A percentile compares a stretch with the other conserved stretches of the same genome.
Evolutionary conservation across 2,329 filamentous ascomycete species (phyloP).

Genomic region (Venturia oleaginea): DNA sequence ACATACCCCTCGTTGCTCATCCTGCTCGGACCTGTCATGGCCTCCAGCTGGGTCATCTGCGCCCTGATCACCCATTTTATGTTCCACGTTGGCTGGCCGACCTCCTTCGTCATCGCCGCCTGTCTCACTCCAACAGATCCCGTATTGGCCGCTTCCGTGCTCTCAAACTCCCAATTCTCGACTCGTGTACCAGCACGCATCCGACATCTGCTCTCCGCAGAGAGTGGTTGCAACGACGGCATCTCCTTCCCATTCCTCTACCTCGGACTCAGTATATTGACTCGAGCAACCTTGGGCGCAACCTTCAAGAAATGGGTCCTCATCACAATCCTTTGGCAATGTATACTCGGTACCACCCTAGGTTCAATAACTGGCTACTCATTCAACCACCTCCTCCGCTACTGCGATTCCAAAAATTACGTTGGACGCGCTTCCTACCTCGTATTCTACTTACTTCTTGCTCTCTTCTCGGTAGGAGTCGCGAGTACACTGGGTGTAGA

Average conservation of each 20-base stretch:
- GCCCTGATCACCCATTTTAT: constrained; percentile 38
- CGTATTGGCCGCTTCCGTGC: constrained; percentile 44
- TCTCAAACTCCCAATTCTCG: constrained; percentile 45
- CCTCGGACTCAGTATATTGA: constrained; percentile 39
- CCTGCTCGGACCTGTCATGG: constrained; percentile 45
- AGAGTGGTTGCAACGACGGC: constrained; percentile 49
- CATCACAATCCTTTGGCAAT: constrained; percentile 48
- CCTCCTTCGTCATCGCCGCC: constrained; percentile 43
- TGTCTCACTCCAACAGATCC: constrained; percentile 50
- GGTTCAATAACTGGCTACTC: constrained; percentile 39
- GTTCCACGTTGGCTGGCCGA: constrained; percentile 37
- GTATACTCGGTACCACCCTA: constrained; percentile 37
- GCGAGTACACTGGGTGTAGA: constrained; percentile 44
- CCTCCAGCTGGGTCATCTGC: constrained; percentile 39
- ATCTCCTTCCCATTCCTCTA: constrained; percentile 49
- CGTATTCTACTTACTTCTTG: constrained; percentile 47
- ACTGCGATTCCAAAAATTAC: constrained; percentile 36
- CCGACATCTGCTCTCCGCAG: constrained; percentile 43
- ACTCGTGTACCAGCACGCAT: constrained; percentile 42
- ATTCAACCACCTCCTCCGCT: constrained; percentile 41
- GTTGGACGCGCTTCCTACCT: constrained; percentile 43
- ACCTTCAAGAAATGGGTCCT: constrained; percentile 44
- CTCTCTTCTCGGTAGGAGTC: constrained; percentile 43
- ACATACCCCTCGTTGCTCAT: constrained; percentile 44
- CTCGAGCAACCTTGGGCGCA: constrained; percentile 26